These are phyloP conservation scores for Blattamonas nauphoetae DNA, from an alignment of 78 protist genomes.

Conservation along the genomic window DNA sequence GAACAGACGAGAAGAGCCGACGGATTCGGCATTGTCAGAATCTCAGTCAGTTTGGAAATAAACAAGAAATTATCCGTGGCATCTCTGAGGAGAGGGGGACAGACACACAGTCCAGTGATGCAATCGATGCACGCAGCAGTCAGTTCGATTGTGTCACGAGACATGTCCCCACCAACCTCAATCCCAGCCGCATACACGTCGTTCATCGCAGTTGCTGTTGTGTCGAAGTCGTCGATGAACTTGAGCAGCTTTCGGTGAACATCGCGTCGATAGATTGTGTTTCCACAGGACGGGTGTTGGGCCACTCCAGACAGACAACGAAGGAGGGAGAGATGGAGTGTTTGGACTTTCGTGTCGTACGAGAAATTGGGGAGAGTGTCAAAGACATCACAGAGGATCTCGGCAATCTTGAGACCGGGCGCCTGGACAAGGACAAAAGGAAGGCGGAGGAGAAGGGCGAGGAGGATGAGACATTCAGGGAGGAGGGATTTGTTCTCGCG, in stretches of 20 bases:
- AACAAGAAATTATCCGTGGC: not conserved
- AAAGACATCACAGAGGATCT: not conserved
- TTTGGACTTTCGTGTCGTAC: not conserved
- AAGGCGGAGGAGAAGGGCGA: not conserved
- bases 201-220: not conserved
- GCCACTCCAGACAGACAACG: not conserved
- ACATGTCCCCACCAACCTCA: not conserved
- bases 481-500: not conserved
- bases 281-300: not conserved
- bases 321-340: not conserved
- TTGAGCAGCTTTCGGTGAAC: not conserved
- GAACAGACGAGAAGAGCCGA: not conserved
- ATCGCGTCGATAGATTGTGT: not conserved
- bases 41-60: not conserved
- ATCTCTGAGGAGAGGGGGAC: not conserved
- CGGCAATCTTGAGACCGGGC: not conserved
- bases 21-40: not conserved
- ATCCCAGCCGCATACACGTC: too few relatives aligned
- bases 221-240: not conserved
- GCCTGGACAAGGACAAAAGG: not conserved
- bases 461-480: not conserved
- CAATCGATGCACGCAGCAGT: not conserved
- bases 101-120: not conserved
- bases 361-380: not conserved
- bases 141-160: not conserved